Percentiles rank a stretch among this genome's conserved stretches.
Evolutionary conservation across 75 land plant genomes (phyloP).

Genomic region (Sequoiadendron giganteum): DNA sequence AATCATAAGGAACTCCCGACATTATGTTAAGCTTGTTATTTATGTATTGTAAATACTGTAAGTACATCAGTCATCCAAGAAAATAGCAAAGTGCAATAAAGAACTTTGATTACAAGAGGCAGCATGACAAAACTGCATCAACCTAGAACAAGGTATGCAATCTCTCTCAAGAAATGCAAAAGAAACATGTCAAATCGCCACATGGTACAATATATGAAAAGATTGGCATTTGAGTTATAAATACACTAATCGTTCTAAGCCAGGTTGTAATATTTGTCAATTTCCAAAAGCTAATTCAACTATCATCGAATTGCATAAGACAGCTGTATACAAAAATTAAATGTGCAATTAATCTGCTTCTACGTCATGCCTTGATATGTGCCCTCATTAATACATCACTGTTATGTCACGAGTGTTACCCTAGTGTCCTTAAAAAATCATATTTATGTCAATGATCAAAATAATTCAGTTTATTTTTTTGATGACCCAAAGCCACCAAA

Average conservation of each 20-base stretch:
- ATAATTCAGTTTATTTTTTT: slow-evolving; percentile 45
- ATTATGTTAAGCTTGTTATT: not conserved
- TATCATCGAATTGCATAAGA: not conserved
- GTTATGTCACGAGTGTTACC: not conserved
- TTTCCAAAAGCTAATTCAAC: not conserved
- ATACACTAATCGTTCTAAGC: not conserved
- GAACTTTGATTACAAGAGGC: not conserved
- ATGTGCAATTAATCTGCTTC: not conserved
- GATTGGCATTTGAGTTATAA: not conserved
- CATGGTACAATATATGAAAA: not conserved
- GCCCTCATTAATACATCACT: not conserved
- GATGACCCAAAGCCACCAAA: slow-evolving; percentile 92
- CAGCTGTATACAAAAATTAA: not conserved
- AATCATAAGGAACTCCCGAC: not conserved
- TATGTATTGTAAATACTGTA: not conserved
- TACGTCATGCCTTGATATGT: not conserved
- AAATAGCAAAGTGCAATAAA: not conserved
- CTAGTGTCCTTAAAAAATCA: not conserved
- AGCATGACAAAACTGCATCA: not conserved
- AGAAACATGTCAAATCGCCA: not conserved
- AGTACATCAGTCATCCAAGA: not conserved
- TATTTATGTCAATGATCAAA: not conserved
- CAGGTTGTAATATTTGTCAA: not conserved
- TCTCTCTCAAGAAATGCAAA: not conserved
- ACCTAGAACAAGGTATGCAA: not conserved